These are phyloP conservation scores for Cryptococcus maquisensis DNA, from an alignment of 1,284 basidiomycete species.

Conservation along the genomic window DNA sequence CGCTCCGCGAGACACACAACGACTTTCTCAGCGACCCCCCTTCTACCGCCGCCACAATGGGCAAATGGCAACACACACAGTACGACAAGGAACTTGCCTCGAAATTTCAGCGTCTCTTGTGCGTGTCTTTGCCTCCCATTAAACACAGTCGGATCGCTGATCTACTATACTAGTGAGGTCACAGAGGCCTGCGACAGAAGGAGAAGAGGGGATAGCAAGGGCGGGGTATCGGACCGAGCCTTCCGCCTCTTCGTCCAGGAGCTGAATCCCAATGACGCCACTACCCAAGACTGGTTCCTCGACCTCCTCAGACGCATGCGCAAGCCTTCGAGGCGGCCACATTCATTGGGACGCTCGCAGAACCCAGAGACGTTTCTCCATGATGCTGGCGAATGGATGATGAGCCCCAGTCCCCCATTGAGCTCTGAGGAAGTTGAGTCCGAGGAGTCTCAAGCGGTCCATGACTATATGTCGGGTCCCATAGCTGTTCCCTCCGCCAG, in stretches of 20 bases:
- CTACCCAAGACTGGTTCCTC: not conserved
- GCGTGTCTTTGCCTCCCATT: conserved; percentile 3
- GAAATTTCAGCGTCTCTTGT: conserved; percentile 24
- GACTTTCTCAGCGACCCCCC: not conserved
- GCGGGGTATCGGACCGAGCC: not conserved
- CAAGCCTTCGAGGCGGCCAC: too few relatives aligned
- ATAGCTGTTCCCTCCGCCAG: not conserved
- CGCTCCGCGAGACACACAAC: too few relatives aligned
- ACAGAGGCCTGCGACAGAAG: not conserved
- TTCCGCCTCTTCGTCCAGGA: conserved; percentile 11
- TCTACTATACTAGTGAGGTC: not conserved
- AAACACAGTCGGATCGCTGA: not conserved
- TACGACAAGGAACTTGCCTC: conserved; percentile 19
- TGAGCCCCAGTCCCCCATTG: too few relatives aligned
- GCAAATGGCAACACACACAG: conserved; percentile 21
- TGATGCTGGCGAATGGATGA: too few relatives aligned
- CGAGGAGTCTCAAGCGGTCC: too few relatives aligned
- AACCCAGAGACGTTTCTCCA: too few relatives aligned
- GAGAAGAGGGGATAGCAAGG: not conserved
- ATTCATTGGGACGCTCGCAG: too few relatives aligned
- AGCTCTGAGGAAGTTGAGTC: too few relatives aligned
- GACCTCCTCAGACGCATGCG: too few relatives aligned
- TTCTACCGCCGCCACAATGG: conserved; percentile 16
- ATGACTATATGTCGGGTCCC: too few relatives aligned
- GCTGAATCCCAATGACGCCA: conserved; percentile 1